Evolutionary conservation across 2,329 filamentous ascomycete species (phyloP), one percentile per base, ranked within the genome.

Genomic region (Neofusicoccum kwambonambiense): DNA sequence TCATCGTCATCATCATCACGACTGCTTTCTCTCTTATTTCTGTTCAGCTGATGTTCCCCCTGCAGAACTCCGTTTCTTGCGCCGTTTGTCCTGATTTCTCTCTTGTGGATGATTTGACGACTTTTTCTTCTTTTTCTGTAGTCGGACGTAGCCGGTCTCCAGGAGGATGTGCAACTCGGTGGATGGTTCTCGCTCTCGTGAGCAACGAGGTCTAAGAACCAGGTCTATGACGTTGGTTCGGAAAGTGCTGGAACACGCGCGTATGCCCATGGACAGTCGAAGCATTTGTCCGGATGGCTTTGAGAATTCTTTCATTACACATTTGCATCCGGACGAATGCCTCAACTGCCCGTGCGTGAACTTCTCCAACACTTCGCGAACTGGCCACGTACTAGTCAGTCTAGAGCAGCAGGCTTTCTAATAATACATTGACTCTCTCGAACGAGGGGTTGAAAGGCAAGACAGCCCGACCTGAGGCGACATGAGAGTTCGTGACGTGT

Each of bases 31-130:
- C 7, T 60, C 27, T 22, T 35, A 27, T 60, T 22, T 37, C n/a
- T 19, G 31, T 52, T 52, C 50, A 37, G 50, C 3, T 47, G 9
- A 15, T 47, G 41, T 9, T 34, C 19, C 27, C 15, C 31, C 13
- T 11, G 41, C 42, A 31, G 56, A 47, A 37, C 3, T 47, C 41
- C 11, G 12, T 45, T 60, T 42, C 27, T 27, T 54, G n/a, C 50
- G 31, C 50, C 22, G 15, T 37, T 47, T 19, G 13, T 17, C n/a
- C 11, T 8, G 13, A 31, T 8, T 42, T 57, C 17, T 41, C 22
- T 42, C 41, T 8, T 57, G 54, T 44, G 39, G 54, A 57, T 57
- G 54, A 57, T 57, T 44, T 57, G 54, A 57, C 44, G 54, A 57
- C 19, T 44, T 57, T 56, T 19, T 56, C 37, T 56, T 56, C 35